These are phyloP conservation scores for Coemansia sp. DNA, from an alignment of 192 early-diverging fungal genomes.

Conservation along the genomic window DNA sequence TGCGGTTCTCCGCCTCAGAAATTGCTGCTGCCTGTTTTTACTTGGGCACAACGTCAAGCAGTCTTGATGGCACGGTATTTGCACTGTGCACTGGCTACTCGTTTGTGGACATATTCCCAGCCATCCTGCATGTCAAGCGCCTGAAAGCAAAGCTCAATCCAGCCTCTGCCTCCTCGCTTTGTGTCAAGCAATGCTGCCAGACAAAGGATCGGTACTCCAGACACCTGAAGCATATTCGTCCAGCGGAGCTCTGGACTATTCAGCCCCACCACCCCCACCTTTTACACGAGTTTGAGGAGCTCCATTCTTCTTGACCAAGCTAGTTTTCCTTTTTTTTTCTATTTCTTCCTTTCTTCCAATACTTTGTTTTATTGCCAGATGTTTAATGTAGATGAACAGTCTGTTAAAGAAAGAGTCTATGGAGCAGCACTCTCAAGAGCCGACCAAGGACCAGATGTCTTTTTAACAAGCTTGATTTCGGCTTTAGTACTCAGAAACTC, in stretches of 20 bases:
- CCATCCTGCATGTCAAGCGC: slow-evolving; percentile 31
- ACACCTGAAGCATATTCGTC: slow-evolving; percentile 30
- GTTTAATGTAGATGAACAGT: background rate
- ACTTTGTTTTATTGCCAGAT: background rate
- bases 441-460: slow-evolving; percentile 28
- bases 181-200: slow-evolving; percentile 39
- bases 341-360: background rate
- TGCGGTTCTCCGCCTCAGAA: slow-evolving; percentile 33
- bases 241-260: slow-evolving; percentile 49
- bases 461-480: slow-evolving; percentile 78
- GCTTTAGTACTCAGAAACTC: slow-evolving; percentile 76
- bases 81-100: slow-evolving; percentile 40
- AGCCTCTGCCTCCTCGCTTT: slow-evolving; percentile 11
- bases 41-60: slow-evolving; percentile 26
- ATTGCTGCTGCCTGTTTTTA: slow-evolving; percentile 56
- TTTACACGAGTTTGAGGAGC: slow-evolving; percentile 39
- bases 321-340: background rate
- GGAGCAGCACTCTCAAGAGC: slow-evolving; percentile 19
- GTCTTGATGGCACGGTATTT: slow-evolving; percentile 33
- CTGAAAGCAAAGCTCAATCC: slow-evolving; percentile 18
- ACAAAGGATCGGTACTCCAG: slow-evolving; percentile 26
- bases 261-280: slow-evolving; percentile 52
- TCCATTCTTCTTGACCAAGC: slow-evolving; percentile 16
- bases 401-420: background rate
- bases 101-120: slow-evolving; percentile 24